Base-by-base conservation (phyloP, 2,329 filamentous ascomycete species). In the Scedosporium dehoogii region DNA sequence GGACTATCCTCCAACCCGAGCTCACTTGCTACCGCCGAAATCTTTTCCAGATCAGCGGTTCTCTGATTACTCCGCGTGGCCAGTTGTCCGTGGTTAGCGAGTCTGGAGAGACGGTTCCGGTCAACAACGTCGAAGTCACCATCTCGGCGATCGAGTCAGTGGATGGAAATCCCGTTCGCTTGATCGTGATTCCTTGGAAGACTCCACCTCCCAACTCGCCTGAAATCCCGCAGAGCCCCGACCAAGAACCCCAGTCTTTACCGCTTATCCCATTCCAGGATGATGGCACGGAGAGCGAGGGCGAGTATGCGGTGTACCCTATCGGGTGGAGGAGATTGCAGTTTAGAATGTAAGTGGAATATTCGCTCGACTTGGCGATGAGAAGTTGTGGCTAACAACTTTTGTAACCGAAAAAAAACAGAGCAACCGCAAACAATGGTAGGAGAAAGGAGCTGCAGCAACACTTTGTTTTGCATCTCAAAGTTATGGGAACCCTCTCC, bases 111-210 rank as follows among this genome's bases (percentile, higher is more conserved):
- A 88, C 89, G 55, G 87, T 96, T 48, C 88, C 90, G 1, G 91
- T 97, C 58, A 84, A 85, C 66, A 89, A 81, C 66, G 90, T 93
- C 73, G 92, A 97, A 73, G 85, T 97, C 61, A 87, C 88, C 61
- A 90, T 97, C 57, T 96, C 91, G 4, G 93, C 93, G 7, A 96
- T 92, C 58, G 93, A 97, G 73, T 97, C 93, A 1, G 92, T 96
- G 16, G 93, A 97, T 72, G 91, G 91, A 41, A 93, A 96, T 68
- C 79, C 90, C 0, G 91, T 97, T 53, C 93, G 96, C 69, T 87
- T 97, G 65, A 97, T 97, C 66, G 94, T 94, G 6, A 96, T 97
- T 64, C 93, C 93, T 1, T 97, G 93, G 93, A 97, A 97, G 79
- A 97, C 92, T 1, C 92, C 92, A 1, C 90, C 89, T 29, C 90